Percentiles rank a stretch among this genome's conserved stretches.
These are phyloP conservation scores for Gnomoniopsis sp. DNA, from an alignment of 2,329 filamentous ascomycete genomes.

Conservation along the genomic window DNA sequence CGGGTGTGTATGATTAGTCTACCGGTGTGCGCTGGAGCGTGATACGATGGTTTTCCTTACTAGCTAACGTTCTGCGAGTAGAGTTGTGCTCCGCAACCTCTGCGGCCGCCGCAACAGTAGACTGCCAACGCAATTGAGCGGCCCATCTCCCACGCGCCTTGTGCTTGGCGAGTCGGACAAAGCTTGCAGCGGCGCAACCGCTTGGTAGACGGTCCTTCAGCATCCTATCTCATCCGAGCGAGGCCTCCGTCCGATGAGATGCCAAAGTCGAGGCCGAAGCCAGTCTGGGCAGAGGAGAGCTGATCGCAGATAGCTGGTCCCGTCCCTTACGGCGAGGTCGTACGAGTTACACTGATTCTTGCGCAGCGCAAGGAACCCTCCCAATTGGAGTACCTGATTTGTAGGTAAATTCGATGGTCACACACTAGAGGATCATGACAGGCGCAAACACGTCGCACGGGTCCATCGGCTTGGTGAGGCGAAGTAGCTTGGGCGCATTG, in stretches of 20 bases:
- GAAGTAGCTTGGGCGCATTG: no score
- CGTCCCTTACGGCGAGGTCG: no score
- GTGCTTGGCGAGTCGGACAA: conserved; percentile 50
- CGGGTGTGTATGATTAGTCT: conserved; percentile 15
- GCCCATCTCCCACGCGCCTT: conserved; percentile 38
- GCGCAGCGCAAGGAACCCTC: no score
- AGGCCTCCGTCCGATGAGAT: not conserved
- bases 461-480: no score
- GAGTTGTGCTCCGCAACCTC: conserved; percentile 12
- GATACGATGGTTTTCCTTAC: conserved; percentile 31
- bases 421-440: no score
- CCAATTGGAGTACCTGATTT: no score
- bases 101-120: conserved; percentile 21
- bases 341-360: not conserved
- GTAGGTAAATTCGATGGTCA: no score
- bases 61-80: conserved; percentile 32
- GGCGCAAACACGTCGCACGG: no score
- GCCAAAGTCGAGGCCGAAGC: not conserved
- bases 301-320: not conserved
- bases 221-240: conserved; percentile 31
- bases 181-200: conserved; percentile 39
- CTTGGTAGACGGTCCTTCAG: conserved; percentile 37
- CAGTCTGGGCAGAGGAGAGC: not conserved
- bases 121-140: conserved; percentile 42
- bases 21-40: conserved; percentile 9